Base-by-base conservation (phyloP, 2,329 filamentous ascomycete species). In the Intubia oerlemansii region DNA sequence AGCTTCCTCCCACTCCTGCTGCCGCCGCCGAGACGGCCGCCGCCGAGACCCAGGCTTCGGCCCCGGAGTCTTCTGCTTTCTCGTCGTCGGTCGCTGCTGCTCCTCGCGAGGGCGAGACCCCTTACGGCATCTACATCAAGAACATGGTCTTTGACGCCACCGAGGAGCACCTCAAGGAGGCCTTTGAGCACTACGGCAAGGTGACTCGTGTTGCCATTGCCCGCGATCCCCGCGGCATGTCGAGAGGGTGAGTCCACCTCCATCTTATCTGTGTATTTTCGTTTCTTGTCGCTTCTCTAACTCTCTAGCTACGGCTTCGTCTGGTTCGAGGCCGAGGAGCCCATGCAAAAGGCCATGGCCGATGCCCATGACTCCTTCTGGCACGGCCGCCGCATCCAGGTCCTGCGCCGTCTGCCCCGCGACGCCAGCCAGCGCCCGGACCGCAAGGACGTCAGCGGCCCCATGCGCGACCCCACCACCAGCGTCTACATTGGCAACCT, bases 401-500 rank as follows among this genome's bases (percentile, higher is more conserved):
- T 43, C 30, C 26, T 38, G 15, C 35, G 33, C 20, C 41, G 45
- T 24, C n/a, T 13, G 15, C 5, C 11, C 9, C 14, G 13, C 9
- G 9, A 18, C 5, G 18, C n/a, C n/a, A 17, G 23, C 16, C 12
- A 9, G 21, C 17, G 19, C 19, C 4, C 11, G 11, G 3, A 3
- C 13, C 14, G 12, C 12, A 14, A 11, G 17, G 3, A 9, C 13
- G 17, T 7, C 9, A 2, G 9, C 17, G 13, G 22, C 22, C 3
- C 2, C 17, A n/a, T 8, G 11, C 29, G 21, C 23, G 24, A 30
- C 21, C 47, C 47, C 11, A 43, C 42, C 10, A 17, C 18, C n/a
- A 40, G 37, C 22, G 41, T 91, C 19, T 91, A 76, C 56, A 66
- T 92, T 40, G 80, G 81, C 39, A 88, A 88, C 55, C 68, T 92